phyloP scores from a whole-genome alignment of 2,329 filamentous ascomycete genomes.

The Apiospora kogelbergensis region DNA sequence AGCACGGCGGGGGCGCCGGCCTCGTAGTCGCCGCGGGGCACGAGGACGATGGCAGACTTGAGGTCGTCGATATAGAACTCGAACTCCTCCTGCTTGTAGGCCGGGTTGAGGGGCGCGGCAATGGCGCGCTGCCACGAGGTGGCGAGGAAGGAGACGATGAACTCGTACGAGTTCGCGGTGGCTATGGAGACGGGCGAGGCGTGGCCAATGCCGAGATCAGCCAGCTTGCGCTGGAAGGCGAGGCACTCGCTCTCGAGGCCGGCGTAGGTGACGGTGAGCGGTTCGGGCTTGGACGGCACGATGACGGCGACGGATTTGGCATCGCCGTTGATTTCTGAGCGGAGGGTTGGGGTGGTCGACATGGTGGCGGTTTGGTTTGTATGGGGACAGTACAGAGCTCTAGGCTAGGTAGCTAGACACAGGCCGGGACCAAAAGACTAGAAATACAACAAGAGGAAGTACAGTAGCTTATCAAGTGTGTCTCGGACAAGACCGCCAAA shows the following conservation, averaged over 20 bases:
- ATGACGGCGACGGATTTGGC: constrained; percentile 62
- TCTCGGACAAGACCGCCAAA: not conserved
- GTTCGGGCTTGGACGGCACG: constrained; percentile 62
- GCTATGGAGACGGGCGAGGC: constrained; percentile 78
- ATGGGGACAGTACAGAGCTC: not conserved
- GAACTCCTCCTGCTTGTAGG: constrained; percentile 87
- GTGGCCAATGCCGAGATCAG: constrained; percentile 68
- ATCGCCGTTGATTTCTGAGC: constrained; percentile 49
- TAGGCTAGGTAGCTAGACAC: not conserved
- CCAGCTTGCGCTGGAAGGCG: constrained; percentile 76
- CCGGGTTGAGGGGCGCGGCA: constrained; percentile 83
- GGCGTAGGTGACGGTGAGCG: constrained; percentile 69
- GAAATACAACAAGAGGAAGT: not conserved
- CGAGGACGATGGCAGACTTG: constrained; percentile 74
- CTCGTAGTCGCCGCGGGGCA: constrained; percentile 69
- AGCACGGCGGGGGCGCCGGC: constrained; percentile 70
- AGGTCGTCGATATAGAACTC: constrained; percentile 91
- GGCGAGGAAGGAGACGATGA: constrained; percentile 85
- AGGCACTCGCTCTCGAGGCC: constrained; percentile 65
- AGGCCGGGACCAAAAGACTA: not conserved
- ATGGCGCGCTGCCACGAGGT: constrained; percentile 80
- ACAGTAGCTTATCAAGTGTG: not conserved
- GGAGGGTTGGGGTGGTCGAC: constrained; percentile 39
- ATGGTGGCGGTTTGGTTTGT: constrained; percentile 16
- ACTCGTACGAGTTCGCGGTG: constrained; percentile 81